phyloP scores from a whole-genome alignment of 2,329 filamentous ascomycete species.

The Curvularia sp. region DNA sequence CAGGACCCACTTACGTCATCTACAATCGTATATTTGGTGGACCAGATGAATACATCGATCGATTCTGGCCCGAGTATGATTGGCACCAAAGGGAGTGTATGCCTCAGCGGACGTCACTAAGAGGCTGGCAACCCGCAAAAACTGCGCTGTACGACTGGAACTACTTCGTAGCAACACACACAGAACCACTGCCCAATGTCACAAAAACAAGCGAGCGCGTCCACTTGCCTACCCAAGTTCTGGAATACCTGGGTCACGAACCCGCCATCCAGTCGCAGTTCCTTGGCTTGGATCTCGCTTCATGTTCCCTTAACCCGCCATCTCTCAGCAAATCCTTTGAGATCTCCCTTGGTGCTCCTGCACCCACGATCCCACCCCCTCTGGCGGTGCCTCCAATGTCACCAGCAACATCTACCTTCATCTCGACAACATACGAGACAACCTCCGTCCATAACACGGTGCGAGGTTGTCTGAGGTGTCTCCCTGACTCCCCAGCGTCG shows the following conservation, averaged over 20 bases:
- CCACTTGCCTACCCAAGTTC: slow-evolving; percentile 31
- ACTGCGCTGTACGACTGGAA: slow-evolving; percentile 31
- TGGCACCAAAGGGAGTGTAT: slow-evolving; percentile 14
- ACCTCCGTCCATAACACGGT: slow-evolving; percentile 40
- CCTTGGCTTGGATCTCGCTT: slow-evolving; percentile 40
- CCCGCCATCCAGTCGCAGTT: slow-evolving; percentile 30
- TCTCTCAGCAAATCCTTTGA: background rate
- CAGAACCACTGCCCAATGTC: slow-evolving; percentile 9
- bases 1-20: slow-evolving; percentile 43
- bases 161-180: slow-evolving; percentile 38
- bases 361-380: background rate
- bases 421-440: slow-evolving; percentile 35
- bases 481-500: background rate
- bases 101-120: slow-evolving; percentile 22
- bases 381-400: slow-evolving; percentile 6
- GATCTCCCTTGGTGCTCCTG: slow-evolving; percentile 1
- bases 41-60: slow-evolving; percentile 19
- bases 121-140: slow-evolving; percentile 28
- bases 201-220: slow-evolving; percentile 10
- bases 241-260: slow-evolving; percentile 35
- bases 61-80: background rate
- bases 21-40: slow-evolving; percentile 41
- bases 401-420: slow-evolving; percentile 31
- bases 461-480: slow-evolving; percentile 36
- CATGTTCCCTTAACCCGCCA: slow-evolving; percentile 28